Percentiles rank a stretch among this genome's conserved stretches.
Conservation (phyloP, 768 basidiomycete species). For the Tricholoma hemisulphureum region DNA sequence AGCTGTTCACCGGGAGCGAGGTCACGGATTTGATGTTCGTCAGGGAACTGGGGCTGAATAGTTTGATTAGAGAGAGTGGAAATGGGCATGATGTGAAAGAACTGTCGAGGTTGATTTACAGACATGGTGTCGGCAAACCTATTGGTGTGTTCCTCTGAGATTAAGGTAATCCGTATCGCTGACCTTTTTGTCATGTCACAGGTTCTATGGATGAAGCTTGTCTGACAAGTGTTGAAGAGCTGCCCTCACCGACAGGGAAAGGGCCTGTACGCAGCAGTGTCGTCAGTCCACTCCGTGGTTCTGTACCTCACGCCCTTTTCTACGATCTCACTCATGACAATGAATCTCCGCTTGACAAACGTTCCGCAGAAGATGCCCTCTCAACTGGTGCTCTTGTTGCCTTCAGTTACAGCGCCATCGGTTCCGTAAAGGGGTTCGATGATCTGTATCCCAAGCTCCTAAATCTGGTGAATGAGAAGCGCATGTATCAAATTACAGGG, state of each 20-base stretch:
- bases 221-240: slow-evolving; percentile 70
- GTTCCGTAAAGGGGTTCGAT: slow-evolving; percentile 96
- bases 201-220: slow-evolving; percentile 95
- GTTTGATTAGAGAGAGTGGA: slow-evolving; percentile 90
- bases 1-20: slow-evolving; percentile 94
- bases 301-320: slow-evolving; percentile 86
- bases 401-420: slow-evolving; percentile 85
- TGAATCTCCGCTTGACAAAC: slow-evolving; percentile 85
- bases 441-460: slow-evolving; percentile 95
- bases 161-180: background rate
- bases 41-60: slow-evolving; percentile 88
- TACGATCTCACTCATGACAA: slow-evolving; percentile 99
- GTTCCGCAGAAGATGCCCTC: slow-evolving; percentile 93
- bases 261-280: slow-evolving; percentile 73
- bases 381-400: slow-evolving; percentile 90
- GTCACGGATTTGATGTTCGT: slow-evolving; percentile 93
- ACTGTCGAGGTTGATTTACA: slow-evolving; percentile 81
- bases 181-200: slow-evolving; percentile 22
- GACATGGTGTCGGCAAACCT: slow-evolving; percentile 90
- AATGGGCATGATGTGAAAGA: slow-evolving; percentile 91
- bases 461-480: slow-evolving; percentile 81
- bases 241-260: slow-evolving; percentile 79
- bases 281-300: slow-evolving; percentile 81
- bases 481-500: slow-evolving; percentile 71
- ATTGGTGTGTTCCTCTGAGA: slow-evolving; percentile 54